phyloP scores from a whole-genome alignment of 495 filamentous ascomycete genomes.

The Diplogelasinospora grovesii region DNA sequence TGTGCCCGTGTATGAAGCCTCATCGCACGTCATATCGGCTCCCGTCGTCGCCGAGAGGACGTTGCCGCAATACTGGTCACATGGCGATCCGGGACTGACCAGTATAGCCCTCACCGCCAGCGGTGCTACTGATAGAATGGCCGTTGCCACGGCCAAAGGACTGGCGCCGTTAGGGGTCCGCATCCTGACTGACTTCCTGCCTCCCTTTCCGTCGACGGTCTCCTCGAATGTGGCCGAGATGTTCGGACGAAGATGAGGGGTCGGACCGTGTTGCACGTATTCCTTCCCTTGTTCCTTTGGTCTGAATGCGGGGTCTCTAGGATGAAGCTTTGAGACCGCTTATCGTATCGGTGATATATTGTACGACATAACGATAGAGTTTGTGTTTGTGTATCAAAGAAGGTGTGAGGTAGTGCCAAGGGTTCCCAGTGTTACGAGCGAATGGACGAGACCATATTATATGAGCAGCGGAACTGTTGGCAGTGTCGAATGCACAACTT shows the following conservation, averaged over 20 bases:
- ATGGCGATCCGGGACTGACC: conserved; percentile 35
- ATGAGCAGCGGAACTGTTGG: no score
- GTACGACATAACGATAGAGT: conserved; percentile 23
- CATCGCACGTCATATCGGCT: conserved; percentile 35
- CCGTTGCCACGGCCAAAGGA: conserved; percentile 11
- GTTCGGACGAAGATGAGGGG: no score
- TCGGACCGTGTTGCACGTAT: no score
- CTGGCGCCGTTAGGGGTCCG: conserved; percentile 6
- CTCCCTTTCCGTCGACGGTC: neutral
- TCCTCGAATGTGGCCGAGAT: conserved; percentile 1
- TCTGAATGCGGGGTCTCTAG: conserved; percentile 12
- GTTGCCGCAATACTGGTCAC: conserved; percentile 39
- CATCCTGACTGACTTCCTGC: conserved; percentile 14
- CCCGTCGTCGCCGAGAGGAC: conserved; percentile 27
- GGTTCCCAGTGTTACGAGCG: no score
- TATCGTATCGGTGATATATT: conserved; percentile 16
- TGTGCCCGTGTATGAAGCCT: conserved; percentile 17
- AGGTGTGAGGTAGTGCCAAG: no score
- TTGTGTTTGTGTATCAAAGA: no score
- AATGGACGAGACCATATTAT: no score
- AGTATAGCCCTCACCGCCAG: conserved; percentile 26
- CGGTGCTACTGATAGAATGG: conserved; percentile 22
- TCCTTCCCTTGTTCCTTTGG: neutral
- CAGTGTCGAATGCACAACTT: no score
- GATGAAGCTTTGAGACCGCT: conserved; percentile 16